phyloP scores from a whole-genome alignment of 352 stramenopile species.

The Globisporangium iwayamae region DNA sequence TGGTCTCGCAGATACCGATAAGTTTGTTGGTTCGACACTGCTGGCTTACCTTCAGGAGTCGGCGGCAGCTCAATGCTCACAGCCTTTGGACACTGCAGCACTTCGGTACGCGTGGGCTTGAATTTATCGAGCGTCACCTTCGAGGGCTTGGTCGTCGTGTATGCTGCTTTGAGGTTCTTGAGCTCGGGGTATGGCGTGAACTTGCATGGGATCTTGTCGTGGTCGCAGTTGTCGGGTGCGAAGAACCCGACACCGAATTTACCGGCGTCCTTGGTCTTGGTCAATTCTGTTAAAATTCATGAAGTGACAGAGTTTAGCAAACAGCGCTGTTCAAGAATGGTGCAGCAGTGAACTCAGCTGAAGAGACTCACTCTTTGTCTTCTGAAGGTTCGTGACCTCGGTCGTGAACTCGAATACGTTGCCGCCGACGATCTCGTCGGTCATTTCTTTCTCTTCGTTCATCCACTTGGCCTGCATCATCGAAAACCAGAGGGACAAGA shows the following conservation, averaged over 20 bases:
- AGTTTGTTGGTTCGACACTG: neutral
- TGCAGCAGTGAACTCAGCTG: neutral
- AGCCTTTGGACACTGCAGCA: conserved; percentile 33
- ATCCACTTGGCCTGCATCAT: conserved; percentile 53
- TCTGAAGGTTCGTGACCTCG: conserved; percentile 47
- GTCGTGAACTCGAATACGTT: conserved; percentile 78
- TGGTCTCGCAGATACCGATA: neutral
- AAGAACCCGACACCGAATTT: conserved; percentile 80
- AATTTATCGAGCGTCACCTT: conserved; percentile 39
- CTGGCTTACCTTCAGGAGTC: conserved; percentile 25
- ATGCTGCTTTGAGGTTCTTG: conserved; percentile 62
- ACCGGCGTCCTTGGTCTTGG: conserved; percentile 38
- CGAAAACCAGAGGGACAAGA: neutral
- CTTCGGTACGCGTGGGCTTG: conserved; percentile 26
- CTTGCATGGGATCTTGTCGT: conserved; percentile 40
- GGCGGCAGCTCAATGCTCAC: conserved; percentile 21
- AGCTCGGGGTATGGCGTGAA: conserved; percentile 73
- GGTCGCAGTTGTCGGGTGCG: conserved; percentile 61
- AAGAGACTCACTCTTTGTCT: conserved; percentile 19
- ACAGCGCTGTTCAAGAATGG: neutral
- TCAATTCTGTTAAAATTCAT: conserved; percentile 16
- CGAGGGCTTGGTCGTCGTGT: conserved; percentile 54
- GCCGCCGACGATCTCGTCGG: conserved; percentile 52
- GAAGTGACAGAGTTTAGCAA: neutral
- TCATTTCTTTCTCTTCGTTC: conserved; percentile 73